Conservation (phyloP, 768 basidiomycete genomes). For the Leccinum broughii region DNA sequence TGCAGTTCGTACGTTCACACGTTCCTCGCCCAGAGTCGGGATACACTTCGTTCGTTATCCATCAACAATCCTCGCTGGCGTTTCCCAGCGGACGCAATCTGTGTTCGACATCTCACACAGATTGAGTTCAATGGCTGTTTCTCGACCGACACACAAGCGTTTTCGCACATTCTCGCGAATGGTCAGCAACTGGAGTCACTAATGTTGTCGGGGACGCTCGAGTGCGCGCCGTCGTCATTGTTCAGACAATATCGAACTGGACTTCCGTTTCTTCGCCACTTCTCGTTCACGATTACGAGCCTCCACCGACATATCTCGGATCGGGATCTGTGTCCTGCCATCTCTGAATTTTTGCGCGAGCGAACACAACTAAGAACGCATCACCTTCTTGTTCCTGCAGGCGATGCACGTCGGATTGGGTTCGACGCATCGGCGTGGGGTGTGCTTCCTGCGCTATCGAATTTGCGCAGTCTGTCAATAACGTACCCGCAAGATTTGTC, state of each 20-base stretch:
- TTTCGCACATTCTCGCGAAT: slow-evolving; percentile 60
- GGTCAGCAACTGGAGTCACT: slow-evolving; percentile 69
- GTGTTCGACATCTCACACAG: slow-evolving; percentile 63
- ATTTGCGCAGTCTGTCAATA: slow-evolving; percentile 54
- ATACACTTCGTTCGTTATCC: slow-evolving; percentile 52
- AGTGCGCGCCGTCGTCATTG: slow-evolving; percentile 49
- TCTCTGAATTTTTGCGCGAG: slow-evolving; percentile 65
- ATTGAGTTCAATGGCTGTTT: slow-evolving; percentile 63
- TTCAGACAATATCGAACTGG: slow-evolving; percentile 46
- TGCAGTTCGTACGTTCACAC: slow-evolving; percentile 40
- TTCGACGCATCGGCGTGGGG: slow-evolving; percentile 75
- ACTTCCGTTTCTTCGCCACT: slow-evolving; percentile 66
- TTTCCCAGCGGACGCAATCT: slow-evolving; percentile 55
- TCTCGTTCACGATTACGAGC: slow-evolving; percentile 52
- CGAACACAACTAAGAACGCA: slow-evolving; percentile 54
- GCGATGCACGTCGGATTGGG: slow-evolving; percentile 54
- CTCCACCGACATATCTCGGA: slow-evolving; percentile 50
- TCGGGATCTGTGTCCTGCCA: slow-evolving; percentile 66
- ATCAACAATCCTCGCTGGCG: slow-evolving; percentile 57
- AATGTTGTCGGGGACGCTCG: slow-evolving; percentile 53
- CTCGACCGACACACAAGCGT: slow-evolving; percentile 47
- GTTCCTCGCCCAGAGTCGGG: slow-evolving; percentile 53
- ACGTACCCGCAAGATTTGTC: slow-evolving; percentile 65
- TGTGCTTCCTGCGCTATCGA: slow-evolving; percentile 57
- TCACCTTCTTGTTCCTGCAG: slow-evolving; percentile 45